Percentiles rank a stretch among this genome's conserved stretches.
phyloP scores from a whole-genome alignment of 495 filamentous ascomycete genomes.

The Xylaria telfairii region DNA sequence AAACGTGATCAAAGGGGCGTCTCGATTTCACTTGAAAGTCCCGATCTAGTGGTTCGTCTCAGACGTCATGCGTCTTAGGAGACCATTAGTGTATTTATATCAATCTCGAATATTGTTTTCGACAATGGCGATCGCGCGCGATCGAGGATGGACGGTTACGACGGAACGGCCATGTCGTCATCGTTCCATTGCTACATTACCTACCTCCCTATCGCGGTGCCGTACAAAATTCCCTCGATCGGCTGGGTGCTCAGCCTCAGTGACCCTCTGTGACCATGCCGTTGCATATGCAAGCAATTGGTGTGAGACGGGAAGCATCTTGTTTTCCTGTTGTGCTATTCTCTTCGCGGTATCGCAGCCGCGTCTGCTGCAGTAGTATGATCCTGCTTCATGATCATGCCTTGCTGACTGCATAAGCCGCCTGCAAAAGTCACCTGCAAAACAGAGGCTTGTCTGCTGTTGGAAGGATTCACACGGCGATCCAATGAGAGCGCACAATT shows the following conservation, averaged over 20 bases:
- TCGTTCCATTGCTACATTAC: neutral
- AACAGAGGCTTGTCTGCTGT: slow-evolving; percentile 11
- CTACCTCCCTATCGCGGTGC: neutral
- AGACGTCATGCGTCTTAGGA: slow-evolving; percentile 19
- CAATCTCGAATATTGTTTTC: slow-evolving; percentile 2
- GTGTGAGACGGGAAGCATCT: slow-evolving; percentile 19
- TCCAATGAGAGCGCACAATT: slow-evolving; percentile 17
- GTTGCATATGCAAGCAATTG: slow-evolving; percentile 27
- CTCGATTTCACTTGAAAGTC: slow-evolving; percentile 13
- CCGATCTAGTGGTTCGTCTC: neutral
- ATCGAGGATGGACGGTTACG: neutral
- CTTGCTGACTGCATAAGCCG: slow-evolving; percentile 15
- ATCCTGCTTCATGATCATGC: slow-evolving; percentile 15
- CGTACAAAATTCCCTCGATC: slow-evolving; percentile 8
- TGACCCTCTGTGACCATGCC: slow-evolving; percentile 8
- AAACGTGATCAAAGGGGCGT: neutral
- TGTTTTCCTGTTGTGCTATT: slow-evolving; percentile 2
- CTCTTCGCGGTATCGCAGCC: slow-evolving; percentile 17
- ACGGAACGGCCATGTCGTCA: slow-evolving; percentile 20
- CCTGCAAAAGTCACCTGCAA: slow-evolving; percentile 28
- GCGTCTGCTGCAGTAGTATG: slow-evolving; percentile 4
- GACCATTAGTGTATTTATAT: slow-evolving; percentile 2
- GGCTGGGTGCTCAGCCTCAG: neutral
- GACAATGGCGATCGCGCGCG: neutral
- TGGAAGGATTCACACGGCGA: slow-evolving; percentile 11